Percentiles rank a stretch among this genome's conserved stretches.
Evolutionary conservation across 257 asterid genomes (phyloP).

Genomic region (Buddleja alternifolia): DNA sequence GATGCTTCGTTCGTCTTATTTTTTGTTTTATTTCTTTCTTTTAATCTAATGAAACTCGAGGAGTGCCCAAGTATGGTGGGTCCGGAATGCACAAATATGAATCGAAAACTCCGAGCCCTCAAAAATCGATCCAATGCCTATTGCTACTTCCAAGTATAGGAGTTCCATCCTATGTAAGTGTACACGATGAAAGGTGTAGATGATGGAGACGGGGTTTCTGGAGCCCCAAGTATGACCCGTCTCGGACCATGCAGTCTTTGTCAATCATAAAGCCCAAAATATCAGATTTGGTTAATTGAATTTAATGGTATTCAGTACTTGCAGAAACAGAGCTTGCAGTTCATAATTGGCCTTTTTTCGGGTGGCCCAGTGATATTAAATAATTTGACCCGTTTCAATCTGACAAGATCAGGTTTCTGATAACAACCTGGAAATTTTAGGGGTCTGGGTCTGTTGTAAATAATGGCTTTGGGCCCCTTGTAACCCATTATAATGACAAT

Average conservation of each 20-base stretch:
- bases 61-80: no score
- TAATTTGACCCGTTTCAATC: conserved; percentile 10
- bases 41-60: no score
- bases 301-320: conserved; percentile 21
- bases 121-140: no score
- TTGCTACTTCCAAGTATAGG: no score
- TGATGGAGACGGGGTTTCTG: no score
- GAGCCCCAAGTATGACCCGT: neutral
- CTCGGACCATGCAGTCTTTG: conserved; percentile 33
- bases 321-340: conserved; percentile 34
- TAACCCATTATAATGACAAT: neutral
- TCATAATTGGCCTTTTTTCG: conserved; percentile 26
- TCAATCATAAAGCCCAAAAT: conserved; percentile 37
- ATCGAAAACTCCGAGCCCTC: no score
- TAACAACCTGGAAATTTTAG: conserved; percentile 24
- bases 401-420: conserved; percentile 31
- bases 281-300: conserved; percentile 34
- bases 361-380: conserved; percentile 36
- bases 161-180: no score
- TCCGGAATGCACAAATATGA: no score
- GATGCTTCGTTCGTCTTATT: no score
- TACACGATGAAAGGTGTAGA: no score
- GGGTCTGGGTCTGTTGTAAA: conserved; percentile 28
- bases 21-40: no score
- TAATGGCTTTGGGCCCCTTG: conserved; percentile 28